Conservation (phyloP, 768 basidiomycete species). For the Asterophora lycoperdoides region DNA sequence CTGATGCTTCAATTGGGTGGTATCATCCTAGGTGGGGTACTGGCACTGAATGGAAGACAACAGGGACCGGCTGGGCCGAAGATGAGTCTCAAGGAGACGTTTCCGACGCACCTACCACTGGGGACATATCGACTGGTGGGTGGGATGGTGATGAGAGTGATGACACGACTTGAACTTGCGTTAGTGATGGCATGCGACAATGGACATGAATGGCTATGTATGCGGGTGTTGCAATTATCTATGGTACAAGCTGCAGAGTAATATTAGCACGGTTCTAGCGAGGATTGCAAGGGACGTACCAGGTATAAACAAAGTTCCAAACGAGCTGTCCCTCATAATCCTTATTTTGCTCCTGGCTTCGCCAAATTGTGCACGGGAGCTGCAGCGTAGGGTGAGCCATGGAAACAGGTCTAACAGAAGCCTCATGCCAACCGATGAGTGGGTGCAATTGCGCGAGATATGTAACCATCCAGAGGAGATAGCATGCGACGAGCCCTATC, state of each 20-base stretch:
- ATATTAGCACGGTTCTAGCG: neutral
- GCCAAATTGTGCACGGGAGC: conserved; percentile 13
- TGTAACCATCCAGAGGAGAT: conserved; percentile 97
- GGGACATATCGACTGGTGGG: conserved; percentile 33
- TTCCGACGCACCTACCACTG: conserved; percentile 20
- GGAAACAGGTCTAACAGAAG: neutral
- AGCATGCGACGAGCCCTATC: conserved; percentile 78
- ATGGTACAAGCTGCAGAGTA: conserved; percentile 26
- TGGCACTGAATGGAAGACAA: neutral
- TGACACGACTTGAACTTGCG: conserved; percentile 26
- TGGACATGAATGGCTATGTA: neutral
- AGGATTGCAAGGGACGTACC: conserved; percentile 15
- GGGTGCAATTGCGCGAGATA: conserved; percentile 94
- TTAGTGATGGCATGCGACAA: neutral
- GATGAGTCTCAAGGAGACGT: conserved; percentile 2
- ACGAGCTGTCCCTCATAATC: neutral
- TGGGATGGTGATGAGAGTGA: conserved; percentile 47
- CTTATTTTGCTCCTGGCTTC: conserved; percentile 6
- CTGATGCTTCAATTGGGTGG: conserved; percentile 18
- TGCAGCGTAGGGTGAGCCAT: neutral
- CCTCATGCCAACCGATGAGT: conserved; percentile 56
- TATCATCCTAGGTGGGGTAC: conserved; percentile 9
- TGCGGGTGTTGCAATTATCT: conserved; percentile 17
- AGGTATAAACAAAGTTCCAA: conserved; percentile 29
- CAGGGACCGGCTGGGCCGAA: conserved; percentile 2